Evolutionary conservation across 2,329 filamentous ascomycete species (phyloP).

Genomic region (Epichloe typhina): DNA sequence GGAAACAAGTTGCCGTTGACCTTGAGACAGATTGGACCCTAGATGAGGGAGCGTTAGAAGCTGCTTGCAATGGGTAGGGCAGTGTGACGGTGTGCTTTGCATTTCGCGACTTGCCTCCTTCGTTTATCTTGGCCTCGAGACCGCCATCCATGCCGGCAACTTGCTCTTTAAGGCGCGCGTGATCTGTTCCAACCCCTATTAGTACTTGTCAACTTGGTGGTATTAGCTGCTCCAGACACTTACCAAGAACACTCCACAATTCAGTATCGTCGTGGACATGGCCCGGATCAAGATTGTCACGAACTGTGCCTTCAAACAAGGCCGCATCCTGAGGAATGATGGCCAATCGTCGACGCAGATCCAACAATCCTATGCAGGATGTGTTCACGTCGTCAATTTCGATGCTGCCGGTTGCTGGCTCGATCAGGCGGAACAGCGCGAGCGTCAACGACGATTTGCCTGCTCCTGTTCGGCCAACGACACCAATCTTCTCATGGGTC

Average conservation of each 20-base stretch:
- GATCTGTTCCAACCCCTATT: conserved; percentile 41
- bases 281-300: conserved; percentile 90
- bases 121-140: conserved; percentile 78
- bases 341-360: conserved; percentile 76
- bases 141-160: conserved; percentile 76
- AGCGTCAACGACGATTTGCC: conserved; percentile 92
- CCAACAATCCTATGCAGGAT: conserved; percentile 75
- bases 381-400: conserved; percentile 85
- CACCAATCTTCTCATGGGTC: conserved; percentile 93
- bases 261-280: conserved; percentile 95
- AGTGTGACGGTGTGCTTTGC: too few relatives aligned
- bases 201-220: background rate
- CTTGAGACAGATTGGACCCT: conserved; percentile 92
- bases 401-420: conserved; percentile 69
- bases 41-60: conserved; percentile 1
- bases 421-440: conserved; percentile 89
- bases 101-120: conserved; percentile 61
- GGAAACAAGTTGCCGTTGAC: conserved; percentile 87
- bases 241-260: conserved; percentile 87
- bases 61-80: background rate
- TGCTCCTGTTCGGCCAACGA: conserved; percentile 89
- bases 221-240: conserved; percentile 22
- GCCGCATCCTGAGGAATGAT: conserved; percentile 98
- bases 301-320: conserved; percentile 82
- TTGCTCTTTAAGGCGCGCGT: conserved; percentile 87